Base-by-base conservation (phyloP, 306 rosid genomes). In the Lathyrus sativus region DNA sequence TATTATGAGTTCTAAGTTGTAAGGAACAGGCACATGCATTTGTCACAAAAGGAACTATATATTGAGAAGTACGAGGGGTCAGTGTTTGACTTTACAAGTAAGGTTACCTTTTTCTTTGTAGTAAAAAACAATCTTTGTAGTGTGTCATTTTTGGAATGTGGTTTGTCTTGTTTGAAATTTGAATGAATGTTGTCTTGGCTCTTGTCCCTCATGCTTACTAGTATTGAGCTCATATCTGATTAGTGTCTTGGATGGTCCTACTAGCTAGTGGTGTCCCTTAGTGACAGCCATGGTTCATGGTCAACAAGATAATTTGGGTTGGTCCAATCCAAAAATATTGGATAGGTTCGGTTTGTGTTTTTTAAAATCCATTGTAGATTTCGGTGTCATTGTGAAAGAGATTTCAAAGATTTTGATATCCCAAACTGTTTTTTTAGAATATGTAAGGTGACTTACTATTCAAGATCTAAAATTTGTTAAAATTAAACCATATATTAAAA, bases 11-110 rank as follows among this genome's bases (percentile, higher is more conserved):
- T 22, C 33, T 53, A 24, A 24, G 60, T 24, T 54, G 62, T 28
- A 56, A 56, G 62, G 62, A 56, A 28, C 62, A 56, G 18, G 62
- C 62, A 56, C 62, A 56, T 56, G 62, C 31, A 15, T 56, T 56
- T 56, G 62, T 56, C 61, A 55, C 37, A 55, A 55, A 55, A 55
- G 61, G 17, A 55, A 55, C 15, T 56, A 28, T 11, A 56, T 39
- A 56, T 56, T 28, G 62, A 56, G 41, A 26, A 56, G 38, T 38
- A 56, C 19, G 62, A 56, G 62, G 62, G 62, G 62, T 56, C 62
- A n/a, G 18, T 56, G 62, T 56, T 56, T 56, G 62, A 56, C 62
- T 56, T 56, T 56, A 56, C 62, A 56, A 56, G 2, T 7, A 28
- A 10, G 41, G 10, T 28, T 56, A 56, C 13, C 41, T 9, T 56